phyloP scores from a whole-genome alignment of 2,329 filamentous ascomycete genomes.

The Phialemonium atrogriseum region DNA sequence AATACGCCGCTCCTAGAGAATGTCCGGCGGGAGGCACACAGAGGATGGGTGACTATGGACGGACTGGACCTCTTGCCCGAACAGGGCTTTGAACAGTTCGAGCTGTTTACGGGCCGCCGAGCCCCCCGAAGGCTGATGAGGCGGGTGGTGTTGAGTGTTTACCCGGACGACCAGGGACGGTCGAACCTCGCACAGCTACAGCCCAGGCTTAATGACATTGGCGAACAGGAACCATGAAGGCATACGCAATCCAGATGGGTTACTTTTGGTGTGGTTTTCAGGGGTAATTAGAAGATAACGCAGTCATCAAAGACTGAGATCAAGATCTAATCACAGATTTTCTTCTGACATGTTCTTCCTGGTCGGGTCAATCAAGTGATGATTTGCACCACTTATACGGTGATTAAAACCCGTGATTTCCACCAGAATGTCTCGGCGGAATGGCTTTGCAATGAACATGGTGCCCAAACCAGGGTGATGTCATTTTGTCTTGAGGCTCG shows the following conservation, averaged over 20 bases:
- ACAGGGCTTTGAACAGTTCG: slow-evolving; percentile 75
- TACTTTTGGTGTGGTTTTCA: background rate
- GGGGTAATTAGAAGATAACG: too few species aligned
- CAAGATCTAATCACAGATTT: too few species aligned
- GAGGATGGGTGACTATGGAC: slow-evolving; percentile 68
- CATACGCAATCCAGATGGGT: background rate
- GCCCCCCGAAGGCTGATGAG: slow-evolving; percentile 65
- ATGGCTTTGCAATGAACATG: too few species aligned
- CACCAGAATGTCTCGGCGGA: too few species aligned
- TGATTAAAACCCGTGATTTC: too few species aligned
- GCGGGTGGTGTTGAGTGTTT: slow-evolving; percentile 46
- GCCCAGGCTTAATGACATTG: slow-evolving; percentile 28
- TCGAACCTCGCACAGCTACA: slow-evolving; percentile 31
- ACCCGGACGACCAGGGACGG: slow-evolving; percentile 31
- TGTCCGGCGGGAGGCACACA: slow-evolving; percentile 48
- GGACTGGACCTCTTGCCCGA: slow-evolving; percentile 69
- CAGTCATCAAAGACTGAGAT: too few species aligned
- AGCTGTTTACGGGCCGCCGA: slow-evolving; percentile 66
- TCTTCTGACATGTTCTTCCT: too few species aligned
- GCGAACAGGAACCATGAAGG: slow-evolving; percentile 29
- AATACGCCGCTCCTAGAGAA: slow-evolving; percentile 64
- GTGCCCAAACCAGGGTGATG: too few species aligned
- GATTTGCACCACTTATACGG: too few species aligned
- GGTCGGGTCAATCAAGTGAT: too few species aligned
- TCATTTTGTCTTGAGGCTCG: too few species aligned